phyloP scores from a whole-genome alignment of 2,329 filamentous ascomycete genomes.

The Daldinia eschscholtzii region DNA sequence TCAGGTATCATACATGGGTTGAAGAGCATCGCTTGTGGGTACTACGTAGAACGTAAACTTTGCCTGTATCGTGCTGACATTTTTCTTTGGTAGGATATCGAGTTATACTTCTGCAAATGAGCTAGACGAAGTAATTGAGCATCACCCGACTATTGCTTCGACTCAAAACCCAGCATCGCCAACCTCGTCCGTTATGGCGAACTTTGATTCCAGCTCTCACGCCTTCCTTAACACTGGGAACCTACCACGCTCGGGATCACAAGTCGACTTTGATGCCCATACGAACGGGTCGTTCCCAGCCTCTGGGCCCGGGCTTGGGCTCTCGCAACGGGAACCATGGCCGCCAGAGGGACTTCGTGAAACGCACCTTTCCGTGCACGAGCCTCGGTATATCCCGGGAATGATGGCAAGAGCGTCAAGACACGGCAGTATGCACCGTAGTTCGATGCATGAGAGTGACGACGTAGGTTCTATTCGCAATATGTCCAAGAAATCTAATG shows the following conservation, averaged over 20 bases:
- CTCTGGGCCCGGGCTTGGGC: slow-evolving; percentile 40
- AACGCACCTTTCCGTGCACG: slow-evolving; percentile 66
- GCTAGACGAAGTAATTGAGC: slow-evolving; percentile 44
- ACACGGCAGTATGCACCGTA: slow-evolving; percentile 58
- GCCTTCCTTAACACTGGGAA: slow-evolving; percentile 39
- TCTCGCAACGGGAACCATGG: slow-evolving; percentile 54
- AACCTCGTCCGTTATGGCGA: slow-evolving; percentile 52
- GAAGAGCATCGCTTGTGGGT: slow-evolving; percentile 88
- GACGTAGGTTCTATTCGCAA: slow-evolving; percentile 44
- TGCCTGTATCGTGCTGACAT: slow-evolving; percentile 25
- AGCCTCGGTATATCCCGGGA: slow-evolving; percentile 79
- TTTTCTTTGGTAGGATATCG: slow-evolving; percentile 42
- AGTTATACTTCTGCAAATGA: slow-evolving; percentile 48
- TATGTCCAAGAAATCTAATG: slow-evolving; percentile 37
- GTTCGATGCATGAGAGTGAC: slow-evolving; percentile 57
- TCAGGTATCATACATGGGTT: slow-evolving; percentile 85
- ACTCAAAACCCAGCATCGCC: slow-evolving; percentile 48
- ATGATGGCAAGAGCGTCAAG: slow-evolving; percentile 69
- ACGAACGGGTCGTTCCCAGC: slow-evolving; percentile 25
- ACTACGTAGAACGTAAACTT: not conserved
- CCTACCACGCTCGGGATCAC: slow-evolving; percentile 32
- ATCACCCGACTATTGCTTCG: slow-evolving; percentile 36
- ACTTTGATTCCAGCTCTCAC: slow-evolving; percentile 45
- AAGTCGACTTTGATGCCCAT: slow-evolving; percentile 40
- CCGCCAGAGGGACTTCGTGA: slow-evolving; percentile 57